Percentiles rank a stretch among this genome's conserved stretches.
Evolutionary conservation across 2,329 filamentous ascomycete genomes (phyloP).

Genomic region (Trichoderma cornu-damae): DNA sequence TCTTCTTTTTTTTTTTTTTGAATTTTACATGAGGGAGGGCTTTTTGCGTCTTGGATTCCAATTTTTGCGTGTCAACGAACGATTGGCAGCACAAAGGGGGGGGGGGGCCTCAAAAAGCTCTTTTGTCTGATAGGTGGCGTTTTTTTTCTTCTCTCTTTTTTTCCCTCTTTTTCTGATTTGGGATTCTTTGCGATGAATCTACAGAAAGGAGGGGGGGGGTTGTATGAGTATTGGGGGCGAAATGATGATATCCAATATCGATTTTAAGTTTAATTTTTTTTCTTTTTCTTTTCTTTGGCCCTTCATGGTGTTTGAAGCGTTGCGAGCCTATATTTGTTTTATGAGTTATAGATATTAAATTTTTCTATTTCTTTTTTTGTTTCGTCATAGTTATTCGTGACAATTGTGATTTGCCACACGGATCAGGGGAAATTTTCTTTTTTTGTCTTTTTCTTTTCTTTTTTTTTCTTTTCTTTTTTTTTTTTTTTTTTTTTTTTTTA

Average conservation of each 20-base stretch:
- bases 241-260: slow-evolving; percentile 13
- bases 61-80: not conserved
- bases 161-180: not conserved
- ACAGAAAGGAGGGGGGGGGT: not conserved
- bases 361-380: not conserved
- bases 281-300: too few species aligned
- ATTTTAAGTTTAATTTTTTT: not conserved
- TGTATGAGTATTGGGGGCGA: not conserved
- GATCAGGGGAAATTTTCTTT: too few species aligned
- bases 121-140: not conserved
- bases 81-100: not conserved
- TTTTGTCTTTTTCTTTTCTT: too few species aligned
- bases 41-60: not conserved
- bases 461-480: too few species aligned
- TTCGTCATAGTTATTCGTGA: not conserved
- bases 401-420: not conserved
- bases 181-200: not conserved
- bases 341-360: not conserved
- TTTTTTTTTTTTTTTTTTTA: not conserved
- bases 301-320: not conserved
- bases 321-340: not conserved
- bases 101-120: not conserved
- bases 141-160: not conserved
- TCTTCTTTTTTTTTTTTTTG: not conserved
- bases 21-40: not conserved